These are phyloP conservation scores for Castanea sativa DNA, from an alignment of 306 rosid genomes.

Conservation along the genomic window DNA sequence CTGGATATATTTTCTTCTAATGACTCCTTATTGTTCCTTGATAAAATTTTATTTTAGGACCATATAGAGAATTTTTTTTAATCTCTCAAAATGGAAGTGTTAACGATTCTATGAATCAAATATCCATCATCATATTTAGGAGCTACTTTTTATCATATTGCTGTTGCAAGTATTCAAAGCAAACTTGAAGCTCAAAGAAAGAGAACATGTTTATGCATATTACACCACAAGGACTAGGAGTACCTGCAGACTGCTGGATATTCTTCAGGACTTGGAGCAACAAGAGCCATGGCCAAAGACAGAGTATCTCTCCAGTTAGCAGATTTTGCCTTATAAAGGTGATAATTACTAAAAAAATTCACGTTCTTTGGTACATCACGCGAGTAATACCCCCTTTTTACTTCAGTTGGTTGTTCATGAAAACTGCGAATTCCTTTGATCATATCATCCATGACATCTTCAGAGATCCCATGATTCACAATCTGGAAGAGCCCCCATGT, in stretches of 20 bases:
- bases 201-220: too few species aligned
- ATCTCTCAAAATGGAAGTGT: too few species aligned
- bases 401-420: slow-evolving; percentile 39
- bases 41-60: too few species aligned
- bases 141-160: too few species aligned
- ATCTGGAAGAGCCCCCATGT: slow-evolving; percentile 42
- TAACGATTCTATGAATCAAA: too few species aligned
- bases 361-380: slow-evolving; percentile 34
- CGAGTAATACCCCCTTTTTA: slow-evolving; percentile 32
- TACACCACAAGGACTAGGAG: too few species aligned
- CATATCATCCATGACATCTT: slow-evolving; percentile 23
- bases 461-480: slow-evolving; percentile 39
- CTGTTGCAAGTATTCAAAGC: too few species aligned
- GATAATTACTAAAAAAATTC: slow-evolving; percentile 36
- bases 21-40: too few species aligned
- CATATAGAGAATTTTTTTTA: too few species aligned
- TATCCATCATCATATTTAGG: too few species aligned
- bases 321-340: slow-evolving; percentile 31
- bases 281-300: slow-evolving; percentile 33
- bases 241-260: slow-evolving; percentile 39
- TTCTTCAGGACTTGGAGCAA: slow-evolving; percentile 11
- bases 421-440: slow-evolving; percentile 34
- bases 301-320: slow-evolving; percentile 47
- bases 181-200: too few species aligned
- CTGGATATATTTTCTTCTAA: too few species aligned